Conservation (phyloP, 345 rosid genomes). For the Aquilaria sinensis region DNA sequence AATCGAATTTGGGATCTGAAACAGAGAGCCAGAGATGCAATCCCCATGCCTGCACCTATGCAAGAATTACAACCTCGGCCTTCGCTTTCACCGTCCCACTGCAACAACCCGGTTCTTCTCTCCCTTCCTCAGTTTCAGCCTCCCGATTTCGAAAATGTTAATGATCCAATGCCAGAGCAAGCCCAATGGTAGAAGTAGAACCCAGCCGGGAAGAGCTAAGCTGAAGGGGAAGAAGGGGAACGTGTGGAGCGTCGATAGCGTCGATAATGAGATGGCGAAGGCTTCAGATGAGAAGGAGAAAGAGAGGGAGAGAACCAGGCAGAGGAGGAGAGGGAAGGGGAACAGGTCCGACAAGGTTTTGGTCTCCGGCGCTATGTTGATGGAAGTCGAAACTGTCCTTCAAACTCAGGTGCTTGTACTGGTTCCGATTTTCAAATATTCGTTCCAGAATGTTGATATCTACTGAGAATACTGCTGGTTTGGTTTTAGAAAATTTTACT, state of each 20-base stretch:
- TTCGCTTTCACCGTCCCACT: constrained; percentile 10
- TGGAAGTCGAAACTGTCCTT: constrained; percentile 77
- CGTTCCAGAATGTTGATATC: no score
- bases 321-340: constrained; percentile 36
- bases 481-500: background rate
- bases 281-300: constrained; percentile 19
- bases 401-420: constrained; percentile 63
- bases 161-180: constrained; percentile 25
- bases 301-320: constrained; percentile 23
- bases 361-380: constrained; percentile 67
- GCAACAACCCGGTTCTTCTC: constrained; percentile 6
- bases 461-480: background rate
- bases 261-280: constrained; percentile 66
- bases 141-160: constrained; percentile 2
- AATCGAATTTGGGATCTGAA: background rate
- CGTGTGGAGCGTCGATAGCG: constrained; percentile 77
- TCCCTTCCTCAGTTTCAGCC: background rate
- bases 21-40: constrained; percentile 25
- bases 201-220: constrained; percentile 21
- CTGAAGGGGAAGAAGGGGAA: constrained; percentile 63
- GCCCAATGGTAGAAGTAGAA: constrained; percentile 20
- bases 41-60: constrained; percentile 38
- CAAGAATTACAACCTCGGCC: constrained; percentile 25
- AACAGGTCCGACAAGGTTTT: constrained; percentile 32
- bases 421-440: no score